Base-by-base conservation (phyloP, 371 early-diverging fungal genomes). In the Mortierella sp. region DNA sequence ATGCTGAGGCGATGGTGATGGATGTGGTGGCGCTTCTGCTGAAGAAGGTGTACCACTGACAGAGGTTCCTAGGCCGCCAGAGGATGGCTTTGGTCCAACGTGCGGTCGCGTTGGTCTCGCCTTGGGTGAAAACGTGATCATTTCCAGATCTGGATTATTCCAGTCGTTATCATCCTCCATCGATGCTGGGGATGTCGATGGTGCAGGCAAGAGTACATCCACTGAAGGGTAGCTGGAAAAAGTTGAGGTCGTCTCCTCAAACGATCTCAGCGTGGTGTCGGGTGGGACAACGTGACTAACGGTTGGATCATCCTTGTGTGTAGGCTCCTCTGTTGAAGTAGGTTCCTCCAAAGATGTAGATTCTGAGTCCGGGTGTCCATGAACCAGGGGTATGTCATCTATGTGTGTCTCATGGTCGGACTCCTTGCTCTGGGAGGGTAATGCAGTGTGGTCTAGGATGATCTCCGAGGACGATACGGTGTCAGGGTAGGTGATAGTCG, bases 151-250 rank as follows among this genome's bases (percentile, higher is more conserved):
- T 27, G 29, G 59, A 22, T 60, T 54, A 1, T 21, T 21, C 71
- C 78, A 56, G 24, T 67, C 63, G 22, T 48, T 25, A 7, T 68
- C 76, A 34, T 76, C 68, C 51, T 76, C 69, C 44, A 76, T 63
- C 2, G 76, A 64, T 3, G 76, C 76, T n/a, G 76, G 76, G 7
- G 76, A 64, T 10, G 76, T 76, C 13, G 76, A 76, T 1, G 60
- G 60, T 1, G 48, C 44, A 40, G 55, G 46, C 16, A 51, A 31
- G 24, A 76, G 24, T 39, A 44, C 2, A 43, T 69, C 62, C 25
- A 57, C 34, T 8, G 57, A 31, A 2, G n/a, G 14, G 14, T 31
- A 28, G 3, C 46, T 56, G 7, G 54, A 29, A 19, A 63, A 34
- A 0, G 29, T n/a, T 31, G 47, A 24, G 14, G 43, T 28, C 10